Percentiles rank a stretch among this genome's conserved stretches.
Evolutionary conservation across 352 stramenopile species (phyloP).

Genomic region (Pythium volutum): DNA sequence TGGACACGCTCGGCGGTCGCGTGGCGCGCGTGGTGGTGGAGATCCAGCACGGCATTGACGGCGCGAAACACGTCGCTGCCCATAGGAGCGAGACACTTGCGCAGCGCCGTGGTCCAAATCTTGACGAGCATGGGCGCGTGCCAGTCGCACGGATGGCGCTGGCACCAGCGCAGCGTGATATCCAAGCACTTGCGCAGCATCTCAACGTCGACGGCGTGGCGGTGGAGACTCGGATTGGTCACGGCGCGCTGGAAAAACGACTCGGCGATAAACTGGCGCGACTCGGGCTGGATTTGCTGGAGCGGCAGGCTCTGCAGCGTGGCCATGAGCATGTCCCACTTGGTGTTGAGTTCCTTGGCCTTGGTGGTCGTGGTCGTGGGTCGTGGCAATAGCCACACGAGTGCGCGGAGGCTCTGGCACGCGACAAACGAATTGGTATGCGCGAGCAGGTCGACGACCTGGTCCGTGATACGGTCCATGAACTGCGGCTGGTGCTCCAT

Average conservation of each 20-base stretch:
- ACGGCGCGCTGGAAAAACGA: constrained; percentile 62
- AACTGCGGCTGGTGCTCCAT: constrained; percentile 48
- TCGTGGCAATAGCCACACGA: constrained; percentile 73
- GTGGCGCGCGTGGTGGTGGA: constrained; percentile 36
- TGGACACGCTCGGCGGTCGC: constrained; percentile 41
- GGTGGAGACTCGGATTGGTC: constrained; percentile 35
- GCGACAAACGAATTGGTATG: constrained; percentile 55
- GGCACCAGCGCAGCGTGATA: constrained; percentile 61
- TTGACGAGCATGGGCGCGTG: constrained; percentile 52
- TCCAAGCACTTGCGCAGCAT: constrained; percentile 48
- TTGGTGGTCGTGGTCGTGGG: neutral
- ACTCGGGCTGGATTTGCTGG: constrained; percentile 43
- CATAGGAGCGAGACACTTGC: constrained; percentile 35
- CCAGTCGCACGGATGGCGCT: constrained; percentile 57
- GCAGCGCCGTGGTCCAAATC: constrained; percentile 59
- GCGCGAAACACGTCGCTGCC: constrained; percentile 45
- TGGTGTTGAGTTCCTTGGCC: constrained; percentile 8
- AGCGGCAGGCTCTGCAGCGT: constrained; percentile 46
- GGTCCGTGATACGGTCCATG: constrained; percentile 45
- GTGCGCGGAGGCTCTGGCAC: constrained; percentile 54
- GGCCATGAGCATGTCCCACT: constrained; percentile 43
- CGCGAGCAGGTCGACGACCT: constrained; percentile 36
- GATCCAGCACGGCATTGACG: constrained; percentile 54
- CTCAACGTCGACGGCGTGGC: constrained; percentile 37
- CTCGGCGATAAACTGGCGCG: constrained; percentile 52